Evolutionary conservation across 2,329 filamentous ascomycete species (phyloP), one percentile per base, ranked within the genome.

Genomic region (Alternaria ethzedia): DNA sequence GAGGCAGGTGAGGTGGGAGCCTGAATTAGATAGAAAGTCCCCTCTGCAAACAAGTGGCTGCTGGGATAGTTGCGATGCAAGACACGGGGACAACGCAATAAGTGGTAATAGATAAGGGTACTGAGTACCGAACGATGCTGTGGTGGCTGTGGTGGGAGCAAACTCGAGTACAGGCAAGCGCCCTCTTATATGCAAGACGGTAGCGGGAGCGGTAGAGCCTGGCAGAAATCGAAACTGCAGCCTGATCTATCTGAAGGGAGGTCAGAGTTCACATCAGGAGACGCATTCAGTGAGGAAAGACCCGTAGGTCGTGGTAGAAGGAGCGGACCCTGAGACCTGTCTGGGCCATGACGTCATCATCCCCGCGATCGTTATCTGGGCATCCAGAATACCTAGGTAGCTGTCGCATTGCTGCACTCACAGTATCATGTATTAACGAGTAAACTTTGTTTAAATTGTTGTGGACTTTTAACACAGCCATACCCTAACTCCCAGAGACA

Each of bases 331-430:
- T 41, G 26, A 11, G 36, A 41, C 2, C 36, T 41, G 36, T 8
- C n/a, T 17, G 36, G 3, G 1, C n/a, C n/a, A 41, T 41, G 36
- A 41, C 36, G n/a, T 41, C 36, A 17, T 41, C 36, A 41, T 41
- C 8, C 4, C 5, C 32, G 15, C 32, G 32, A 41, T 1, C 1
- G 32, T n/a, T 1, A 41, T n/a, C 4, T 0, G 0, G 15, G 32
- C 32, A 41, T 15, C 15, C 32, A 5, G 15, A 10, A 41, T n/a
- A 36, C 30, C 30, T 36, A 36, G 28, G 28, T 12, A 30, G 28
- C 28, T 32, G 12, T 32, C 12, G 30, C 30, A 32, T 32, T 32
- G 30, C 12, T 32, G 30, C 30, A 32, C 12, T 32, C 30, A 32
- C 30, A 32, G 30, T 32, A 13, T 13, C 12, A 32, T 13, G 6